A percentile compares a stretch with the other conserved stretches of the same genome.
Evolutionary conservation across 2,329 filamentous ascomycete species (phyloP).

Genomic region (Alternaria sp.): DNA sequence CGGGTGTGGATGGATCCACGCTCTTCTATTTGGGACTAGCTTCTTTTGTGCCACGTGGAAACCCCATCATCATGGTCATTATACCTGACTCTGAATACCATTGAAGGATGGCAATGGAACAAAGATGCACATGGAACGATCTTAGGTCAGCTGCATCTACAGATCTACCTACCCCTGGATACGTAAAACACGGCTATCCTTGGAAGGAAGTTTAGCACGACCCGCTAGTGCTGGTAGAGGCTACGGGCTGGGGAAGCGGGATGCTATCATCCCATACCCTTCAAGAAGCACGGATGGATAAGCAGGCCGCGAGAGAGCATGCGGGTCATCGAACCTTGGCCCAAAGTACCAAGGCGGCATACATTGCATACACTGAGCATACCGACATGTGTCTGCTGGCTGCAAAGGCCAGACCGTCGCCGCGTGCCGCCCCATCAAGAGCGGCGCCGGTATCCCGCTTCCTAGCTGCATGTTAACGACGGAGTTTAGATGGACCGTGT

Average conservation of each 20-base stretch:
- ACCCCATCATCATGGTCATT: not conserved
- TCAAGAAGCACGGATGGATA: constrained; percentile 7
- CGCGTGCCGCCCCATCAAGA: constrained; percentile 4
- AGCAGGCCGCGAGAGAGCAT: constrained; percentile 3
- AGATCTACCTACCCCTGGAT: constrained; percentile 5
- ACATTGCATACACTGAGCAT: not conserved
- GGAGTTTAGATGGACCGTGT: constrained; percentile 11
- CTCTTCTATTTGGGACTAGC: not conserved
- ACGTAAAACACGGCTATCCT: constrained; percentile 6
- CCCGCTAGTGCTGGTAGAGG: constrained; percentile 1
- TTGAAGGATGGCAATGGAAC: constrained; percentile 1
- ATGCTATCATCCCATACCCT: constrained; percentile 2
- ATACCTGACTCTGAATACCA: not conserved
- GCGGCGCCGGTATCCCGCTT: constrained; percentile 17
- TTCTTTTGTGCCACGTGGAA: not conserved
- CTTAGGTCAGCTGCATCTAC: constrained; percentile 3
- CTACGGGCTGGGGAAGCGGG: constrained; percentile 18
- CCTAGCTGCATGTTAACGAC: constrained; percentile 15
- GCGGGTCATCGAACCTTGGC: not conserved
- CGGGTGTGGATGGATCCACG: not conserved
- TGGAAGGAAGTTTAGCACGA: constrained; percentile 1
- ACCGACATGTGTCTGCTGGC: not conserved
- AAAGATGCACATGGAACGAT: not conserved
- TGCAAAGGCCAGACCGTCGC: constrained; percentile 2
- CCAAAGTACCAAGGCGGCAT: not conserved